A percentile compares a stretch with the other conserved stretches of the same genome.
Conservation (phyloP, 768 basidiomycete species). For the Dacryopinax primogenitus region DNA sequence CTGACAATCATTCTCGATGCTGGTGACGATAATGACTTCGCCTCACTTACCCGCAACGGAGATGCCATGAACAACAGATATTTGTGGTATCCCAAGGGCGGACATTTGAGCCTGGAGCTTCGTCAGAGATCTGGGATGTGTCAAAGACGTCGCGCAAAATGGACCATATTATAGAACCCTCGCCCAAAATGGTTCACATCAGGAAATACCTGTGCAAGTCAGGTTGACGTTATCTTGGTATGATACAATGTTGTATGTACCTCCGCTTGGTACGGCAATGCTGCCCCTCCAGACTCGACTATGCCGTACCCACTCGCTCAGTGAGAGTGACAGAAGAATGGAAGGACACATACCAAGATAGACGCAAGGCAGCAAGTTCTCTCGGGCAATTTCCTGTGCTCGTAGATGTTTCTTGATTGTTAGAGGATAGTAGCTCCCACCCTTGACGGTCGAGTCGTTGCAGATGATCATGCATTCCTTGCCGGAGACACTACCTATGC, state of each 20-base stretch:
- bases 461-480: conserved; percentile 77
- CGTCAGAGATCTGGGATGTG: background rate
- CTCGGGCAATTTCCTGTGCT: conserved; percentile 87
- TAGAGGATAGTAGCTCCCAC: conserved; percentile 81
- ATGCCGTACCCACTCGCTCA: background rate
- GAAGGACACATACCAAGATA: conserved; percentile 81
- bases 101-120: conserved; percentile 72
- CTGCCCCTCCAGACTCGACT: conserved; percentile 93
- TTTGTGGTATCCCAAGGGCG: conserved; percentile 77
- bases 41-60: conserved; percentile 70
- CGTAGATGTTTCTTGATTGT: conserved; percentile 93
- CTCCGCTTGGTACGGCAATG: conserved; percentile 82
- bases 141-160: conserved; percentile 11
- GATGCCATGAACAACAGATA: conserved; percentile 88
- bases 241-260: conserved; percentile 26
- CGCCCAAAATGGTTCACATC: conserved; percentile 92
- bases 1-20: conserved; percentile 27
- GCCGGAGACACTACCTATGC: conserved; percentile 64
- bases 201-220: conserved; percentile 53
- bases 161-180: conserved; percentile 94
- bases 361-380: conserved; percentile 79
- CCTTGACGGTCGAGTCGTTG: conserved; percentile 92
- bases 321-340: too few species aligned
- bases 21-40: conserved; percentile 13
- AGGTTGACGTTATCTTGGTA: background rate